Evolutionary conservation across 805 yeast species (phyloP), one percentile per base, ranked within the genome.

Genomic region (Hanseniaspora vineae): DNA sequence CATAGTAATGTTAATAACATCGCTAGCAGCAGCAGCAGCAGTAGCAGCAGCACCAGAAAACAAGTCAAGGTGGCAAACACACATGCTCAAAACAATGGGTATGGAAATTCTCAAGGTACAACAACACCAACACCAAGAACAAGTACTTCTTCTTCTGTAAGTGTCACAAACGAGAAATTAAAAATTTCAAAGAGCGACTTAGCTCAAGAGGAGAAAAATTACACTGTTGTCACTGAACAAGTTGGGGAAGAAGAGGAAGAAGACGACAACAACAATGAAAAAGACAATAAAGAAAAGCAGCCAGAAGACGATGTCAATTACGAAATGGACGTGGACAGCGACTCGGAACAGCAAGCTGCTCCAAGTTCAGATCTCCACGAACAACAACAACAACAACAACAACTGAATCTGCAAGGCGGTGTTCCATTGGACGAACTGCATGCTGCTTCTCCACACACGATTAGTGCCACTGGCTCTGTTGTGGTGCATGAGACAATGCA

Each of bases 291-390:
- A 32, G 50, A 51, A n/a, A 59, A 58, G 39, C 57, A 54, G 42
- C 47, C 52, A 10, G 50, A 56, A 2, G 50, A 53, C 20, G 55
- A 55, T 23, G 58, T 58, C 49, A 53, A 58, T 35, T 57, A 54
- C 17, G 63, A 60, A 35, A 55, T 59, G 9, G 62, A 58, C 45
- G 54, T 58, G 35, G 58, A 61, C 46, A 58, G 63, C 1, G 62
- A 60, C 13, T 23, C 29, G 29, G 29, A 23, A 23, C 29, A 23
- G 8, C 29, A 23, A 23, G 6, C 29, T 23, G 29, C 8, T 23
- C 8, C 29, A 23, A 55, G 54, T 15, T 51, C 59, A 20, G 47
- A 49, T 46, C 51, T 45, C 40, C 53, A 50, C 42, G 54, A 50
- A 23, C 42, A 44, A 17, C 46, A 49, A 44, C 42, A 39, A 32